phyloP scores from a whole-genome alignment of 371 early-diverging fungal genomes.

The Chytridium lagenaria region DNA sequence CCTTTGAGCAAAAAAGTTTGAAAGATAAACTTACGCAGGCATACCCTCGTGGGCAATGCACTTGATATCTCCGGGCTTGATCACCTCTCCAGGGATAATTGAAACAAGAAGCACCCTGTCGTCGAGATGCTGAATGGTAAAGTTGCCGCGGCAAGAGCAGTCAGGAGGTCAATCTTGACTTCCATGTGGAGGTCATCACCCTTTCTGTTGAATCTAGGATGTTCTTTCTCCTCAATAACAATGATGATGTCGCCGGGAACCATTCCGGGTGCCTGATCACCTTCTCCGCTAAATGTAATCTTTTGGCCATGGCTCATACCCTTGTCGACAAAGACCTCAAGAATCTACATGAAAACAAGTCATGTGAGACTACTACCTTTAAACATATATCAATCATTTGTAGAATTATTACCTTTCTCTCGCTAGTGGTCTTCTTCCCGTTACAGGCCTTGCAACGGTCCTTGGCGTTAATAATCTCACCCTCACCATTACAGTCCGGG shows the following conservation, averaged over 20 bases:
- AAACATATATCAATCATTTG: no score
- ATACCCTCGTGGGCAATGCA: conserved; percentile 90
- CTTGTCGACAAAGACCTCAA: conserved; percentile 90
- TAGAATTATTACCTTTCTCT: conserved; percentile 70
- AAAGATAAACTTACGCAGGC: conserved; percentile 71
- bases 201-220: conserved; percentile 78
- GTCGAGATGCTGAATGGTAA: conserved; percentile 88
- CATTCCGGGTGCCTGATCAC: conserved; percentile 80
- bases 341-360: conserved; percentile 47
- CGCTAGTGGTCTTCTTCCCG: conserved; percentile 80
- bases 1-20: neutral
- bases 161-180: conserved; percentile 87
- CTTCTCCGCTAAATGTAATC: conserved; percentile 89
- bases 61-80: conserved; percentile 88
- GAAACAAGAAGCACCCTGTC: conserved; percentile 85
- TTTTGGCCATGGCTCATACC: conserved; percentile 91
- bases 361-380: neutral
- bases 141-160: conserved; percentile 91
- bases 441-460: conserved; percentile 87
- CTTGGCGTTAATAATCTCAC: conserved; percentile 85
- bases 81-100: conserved; percentile 88
- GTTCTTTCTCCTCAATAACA: conserved; percentile 76
- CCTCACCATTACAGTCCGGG: conserved; percentile 85
- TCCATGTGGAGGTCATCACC: conserved; percentile 84
- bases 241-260: conserved; percentile 90